Conservation (phyloP, 2,329 filamentous ascomycete genomes). For the Trichoderma sp. region DNA sequence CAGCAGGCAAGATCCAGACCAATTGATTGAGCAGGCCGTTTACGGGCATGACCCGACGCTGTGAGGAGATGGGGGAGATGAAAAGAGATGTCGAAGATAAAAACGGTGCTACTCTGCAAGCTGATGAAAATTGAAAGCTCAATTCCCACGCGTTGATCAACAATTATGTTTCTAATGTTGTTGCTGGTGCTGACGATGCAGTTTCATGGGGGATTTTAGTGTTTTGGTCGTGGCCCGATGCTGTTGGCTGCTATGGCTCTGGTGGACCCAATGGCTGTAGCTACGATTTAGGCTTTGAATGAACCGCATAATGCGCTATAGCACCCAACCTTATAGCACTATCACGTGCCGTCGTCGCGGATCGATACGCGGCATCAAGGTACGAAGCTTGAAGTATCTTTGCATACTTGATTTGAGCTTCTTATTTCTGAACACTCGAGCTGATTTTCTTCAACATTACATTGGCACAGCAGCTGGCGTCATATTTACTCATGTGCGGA, state of each 20-base stretch:
- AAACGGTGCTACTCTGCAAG: not conserved
- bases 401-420: not conserved
- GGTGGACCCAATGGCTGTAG: not conserved
- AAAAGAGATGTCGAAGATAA: not conserved
- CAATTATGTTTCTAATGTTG: not conserved
- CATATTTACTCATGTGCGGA: not conserved
- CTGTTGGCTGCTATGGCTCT: not conserved
- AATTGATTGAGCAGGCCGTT: constrained; percentile 21
- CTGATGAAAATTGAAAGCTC: not conserved
- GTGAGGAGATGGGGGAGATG: not conserved
- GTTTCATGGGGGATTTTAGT: not conserved
- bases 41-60: constrained; percentile 20
- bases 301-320: not conserved
- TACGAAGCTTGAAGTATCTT: not conserved
- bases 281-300: not conserved
- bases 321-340: not conserved
- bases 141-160: not conserved
- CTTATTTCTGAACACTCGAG: not conserved
- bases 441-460: not conserved
- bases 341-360: not conserved
- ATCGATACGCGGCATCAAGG: not conserved
- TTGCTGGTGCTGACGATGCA: constrained; percentile 1
- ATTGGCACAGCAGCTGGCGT: not conserved
- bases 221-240: not conserved
- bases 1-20: constrained; percentile 37